Evolutionary conservation across 768 basidiomycete species (phyloP).

Genomic region (Mycena sanguinolenta): DNA sequence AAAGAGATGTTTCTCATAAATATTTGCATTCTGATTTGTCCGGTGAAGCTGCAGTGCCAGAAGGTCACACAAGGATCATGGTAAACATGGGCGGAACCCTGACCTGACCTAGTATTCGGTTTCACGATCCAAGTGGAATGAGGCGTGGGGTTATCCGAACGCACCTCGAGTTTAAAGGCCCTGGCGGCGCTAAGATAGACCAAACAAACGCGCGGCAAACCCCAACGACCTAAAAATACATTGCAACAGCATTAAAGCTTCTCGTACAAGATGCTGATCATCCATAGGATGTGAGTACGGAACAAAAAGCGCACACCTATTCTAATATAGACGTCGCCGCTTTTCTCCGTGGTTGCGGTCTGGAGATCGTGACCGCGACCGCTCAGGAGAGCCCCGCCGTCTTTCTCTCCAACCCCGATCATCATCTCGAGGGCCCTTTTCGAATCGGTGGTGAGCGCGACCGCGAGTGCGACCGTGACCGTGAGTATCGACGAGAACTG

Average conservation of each 20-base stretch:
- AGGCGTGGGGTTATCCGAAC: slow-evolving; percentile 1
- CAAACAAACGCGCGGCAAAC: slow-evolving; percentile 21
- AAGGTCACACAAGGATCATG: background rate
- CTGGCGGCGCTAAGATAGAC: slow-evolving; percentile 18
- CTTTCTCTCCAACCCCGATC: slow-evolving; percentile 41
- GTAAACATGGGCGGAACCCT: background rate
- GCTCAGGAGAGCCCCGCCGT: slow-evolving; percentile 50
- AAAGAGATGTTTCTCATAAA: slow-evolving; percentile 48
- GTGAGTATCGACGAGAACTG: slow-evolving; percentile 39
- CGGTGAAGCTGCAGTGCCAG: background rate
- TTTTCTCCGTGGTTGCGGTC: slow-evolving; percentile 58
- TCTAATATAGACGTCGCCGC: slow-evolving; percentile 67
- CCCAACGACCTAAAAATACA: slow-evolving; percentile 34
- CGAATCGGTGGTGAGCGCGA: slow-evolving; percentile 48
- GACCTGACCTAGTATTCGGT: slow-evolving; percentile 11
- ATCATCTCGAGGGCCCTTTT: slow-evolving; percentile 39
- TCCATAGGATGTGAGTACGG: slow-evolving; percentile 26
- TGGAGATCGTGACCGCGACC: slow-evolving; percentile 34
- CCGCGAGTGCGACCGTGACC: slow-evolving; percentile 41
- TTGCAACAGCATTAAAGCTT: slow-evolving; percentile 30
- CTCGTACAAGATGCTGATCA: slow-evolving; percentile 31
- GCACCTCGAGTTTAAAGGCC: slow-evolving; percentile 8
- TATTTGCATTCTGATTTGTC: slow-evolving; percentile 45
- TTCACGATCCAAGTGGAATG: slow-evolving; percentile 4
- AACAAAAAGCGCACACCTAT: slow-evolving; percentile 38